Base-by-base conservation (phyloP, 352 stramenopile genomes). In the Blastocystis sp. region DNA sequence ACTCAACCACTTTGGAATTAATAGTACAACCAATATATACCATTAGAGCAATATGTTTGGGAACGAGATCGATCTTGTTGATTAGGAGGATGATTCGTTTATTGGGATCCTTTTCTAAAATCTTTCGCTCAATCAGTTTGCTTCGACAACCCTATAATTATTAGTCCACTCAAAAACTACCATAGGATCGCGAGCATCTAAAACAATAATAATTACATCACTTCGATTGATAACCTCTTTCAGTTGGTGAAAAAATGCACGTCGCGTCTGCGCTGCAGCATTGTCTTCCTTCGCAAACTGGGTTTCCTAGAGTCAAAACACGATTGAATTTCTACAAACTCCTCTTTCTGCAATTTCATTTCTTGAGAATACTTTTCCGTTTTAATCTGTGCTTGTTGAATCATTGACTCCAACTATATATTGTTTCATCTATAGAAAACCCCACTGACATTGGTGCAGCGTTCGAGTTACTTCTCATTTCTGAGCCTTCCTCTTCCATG, bases 41-140 rank as follows among this genome's bases (percentile, higher is more conserved):
- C 21, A 71, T 80, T 14, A 80, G 12, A 7, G 54, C 54, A 37
- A 80, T 29, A 12, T 80, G n/a, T 57, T 95, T 95, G 24, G 96
- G 96, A 73, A 99, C 95, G 16, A 99, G 91, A 89, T 99, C 96
- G 89, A 98, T 96, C 90, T 99, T 99, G 90, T 99, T 99, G 49
- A 99, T 89, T 54, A 99, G 95, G 1, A 98, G 90, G 65, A 99
- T 94, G 87, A 99, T 93, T 65, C 95, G 93, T 90, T 98, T 99
- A 89, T 95, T 93, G 71, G 92, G 89, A 39, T 95, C 88, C 42
- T 89, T 93, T 43, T 93, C 93, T 73, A 96, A 90, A 80, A 98
- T 97, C 21, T 92, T 91, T 78, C 97, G 91, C 90, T 98, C 96
- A 89, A 98, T 94, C 21, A 94, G 92, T 19, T 93, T 89, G 66